Conservation (phyloP, 805 yeast genomes). For the Saturnispora gosingensis region DNA sequence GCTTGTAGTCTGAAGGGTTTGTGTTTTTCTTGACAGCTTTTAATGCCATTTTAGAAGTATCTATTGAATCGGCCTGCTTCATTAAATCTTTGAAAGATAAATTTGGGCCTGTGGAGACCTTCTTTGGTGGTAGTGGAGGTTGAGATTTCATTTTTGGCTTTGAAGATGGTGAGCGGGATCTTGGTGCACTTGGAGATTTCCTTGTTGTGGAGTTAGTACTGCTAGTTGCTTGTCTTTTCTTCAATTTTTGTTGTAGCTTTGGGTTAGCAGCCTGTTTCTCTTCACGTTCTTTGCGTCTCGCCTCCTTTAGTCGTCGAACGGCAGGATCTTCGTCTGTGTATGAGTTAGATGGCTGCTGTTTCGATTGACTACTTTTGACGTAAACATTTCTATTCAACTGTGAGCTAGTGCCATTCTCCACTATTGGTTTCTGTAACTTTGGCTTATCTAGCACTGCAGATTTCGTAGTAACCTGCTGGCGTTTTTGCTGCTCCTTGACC, state of each 20-base stretch:
- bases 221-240: not conserved
- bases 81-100: conserved; percentile 58
- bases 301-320: conserved; percentile 58
- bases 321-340: conserved; percentile 51
- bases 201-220: not conserved
- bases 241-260: conserved; percentile 5
- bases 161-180: not conserved
- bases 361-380: conserved; percentile 8
- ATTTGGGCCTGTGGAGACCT: conserved; percentile 29
- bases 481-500: not conserved
- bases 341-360: not conserved
- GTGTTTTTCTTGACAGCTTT: conserved; percentile 15
- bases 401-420: not conserved
- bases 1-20: conserved; percentile 1
- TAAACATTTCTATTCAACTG: not conserved
- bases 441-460: not conserved
- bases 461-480: not conserved
- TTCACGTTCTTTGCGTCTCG: conserved; percentile 48
- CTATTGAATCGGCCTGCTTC: conserved; percentile 58
- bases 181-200: not conserved
- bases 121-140: conserved; percentile 3
- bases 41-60: conserved; percentile 36
- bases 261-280: conserved; percentile 23
- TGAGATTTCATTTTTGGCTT: not conserved
- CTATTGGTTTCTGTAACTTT: not conserved